A percentile compares a stretch with the other conserved stretches of the same genome.
Evolutionary conservation across 306 rosid genomes (phyloP).

Genomic region (Pueraria montana): DNA sequence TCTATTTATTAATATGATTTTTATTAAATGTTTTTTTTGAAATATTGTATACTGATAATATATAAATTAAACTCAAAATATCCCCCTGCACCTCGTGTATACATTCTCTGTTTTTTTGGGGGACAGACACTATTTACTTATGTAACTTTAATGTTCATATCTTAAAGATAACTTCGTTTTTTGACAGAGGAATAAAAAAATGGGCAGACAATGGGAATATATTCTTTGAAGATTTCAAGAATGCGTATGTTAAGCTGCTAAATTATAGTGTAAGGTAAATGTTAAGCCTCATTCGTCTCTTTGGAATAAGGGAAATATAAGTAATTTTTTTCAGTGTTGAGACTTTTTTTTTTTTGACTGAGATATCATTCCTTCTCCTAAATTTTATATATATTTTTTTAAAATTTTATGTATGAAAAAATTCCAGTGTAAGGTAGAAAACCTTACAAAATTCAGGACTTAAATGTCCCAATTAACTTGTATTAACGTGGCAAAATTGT

Average conservation of each 20-base stretch:
- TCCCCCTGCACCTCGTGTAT: not conserved
- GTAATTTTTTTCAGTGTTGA: too few species aligned
- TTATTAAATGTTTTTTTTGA: too few species aligned
- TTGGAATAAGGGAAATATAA: too few species aligned
- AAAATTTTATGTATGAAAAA: too few species aligned
- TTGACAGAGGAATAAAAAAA: not conserved
- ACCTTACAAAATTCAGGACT: not conserved
- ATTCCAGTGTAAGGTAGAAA: too few species aligned
- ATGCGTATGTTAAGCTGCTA: not conserved
- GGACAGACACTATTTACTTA: not conserved
- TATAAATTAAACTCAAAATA: too few species aligned
- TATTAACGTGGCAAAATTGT: too few species aligned
- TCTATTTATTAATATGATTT: not conserved
- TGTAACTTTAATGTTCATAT: not conserved
- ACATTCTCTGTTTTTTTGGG: not conserved
- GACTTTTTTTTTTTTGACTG: too few species aligned
- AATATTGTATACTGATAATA: too few species aligned
- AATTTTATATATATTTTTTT: too few species aligned
- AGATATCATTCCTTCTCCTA: too few species aligned
- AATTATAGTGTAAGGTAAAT: not conserved
- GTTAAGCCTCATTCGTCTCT: too few species aligned
- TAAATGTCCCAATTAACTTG: not conserved
- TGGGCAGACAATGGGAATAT: not conserved
- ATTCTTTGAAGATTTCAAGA: not conserved
- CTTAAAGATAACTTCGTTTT: not conserved